Conservation (phyloP, 352 stramenopile species). For the Globisporangium emineosum region DNA sequence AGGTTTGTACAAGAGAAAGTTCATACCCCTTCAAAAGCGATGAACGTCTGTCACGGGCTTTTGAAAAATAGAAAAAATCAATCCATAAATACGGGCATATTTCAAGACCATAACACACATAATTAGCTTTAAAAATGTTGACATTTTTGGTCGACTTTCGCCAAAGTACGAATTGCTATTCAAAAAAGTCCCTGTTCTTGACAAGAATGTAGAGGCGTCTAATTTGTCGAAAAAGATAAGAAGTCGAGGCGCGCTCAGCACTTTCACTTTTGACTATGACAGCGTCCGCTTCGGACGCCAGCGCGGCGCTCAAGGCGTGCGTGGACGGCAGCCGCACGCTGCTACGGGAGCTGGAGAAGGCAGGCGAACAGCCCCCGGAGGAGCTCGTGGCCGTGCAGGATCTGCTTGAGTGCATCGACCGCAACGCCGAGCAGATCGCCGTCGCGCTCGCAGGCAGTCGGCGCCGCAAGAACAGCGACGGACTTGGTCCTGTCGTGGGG, state of each 20-base stretch:
- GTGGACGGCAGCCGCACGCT: conserved; percentile 32
- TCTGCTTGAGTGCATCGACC: conserved; percentile 60
- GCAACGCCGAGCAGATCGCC: conserved; percentile 72
- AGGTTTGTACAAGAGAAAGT: too few relatives aligned
- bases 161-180: too few relatives aligned
- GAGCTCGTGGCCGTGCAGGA: conserved; percentile 62
- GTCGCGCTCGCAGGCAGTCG: conserved; percentile 40
- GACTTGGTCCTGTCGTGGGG: conserved; percentile 33
- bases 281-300: neutral
- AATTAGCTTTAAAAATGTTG: too few relatives aligned
- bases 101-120: too few relatives aligned
- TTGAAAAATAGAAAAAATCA: too few relatives aligned
- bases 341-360: conserved; percentile 31
- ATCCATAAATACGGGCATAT: too few relatives aligned
- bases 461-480: conserved; percentile 17
- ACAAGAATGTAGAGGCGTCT: too few relatives aligned
- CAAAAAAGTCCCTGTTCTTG: too few relatives aligned
- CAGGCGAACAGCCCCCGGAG: conserved; percentile 25
- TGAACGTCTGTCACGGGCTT: too few relatives aligned
- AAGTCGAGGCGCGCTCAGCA: neutral
- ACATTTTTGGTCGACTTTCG: too few relatives aligned
- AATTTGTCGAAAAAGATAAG: too few relatives aligned
- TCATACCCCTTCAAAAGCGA: too few relatives aligned
- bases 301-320: conserved; percentile 19
- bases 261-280: conserved; percentile 7